Evolutionary conservation across 192 early-diverging fungal species (phyloP), one percentile per base, ranked within the genome.

Genomic region (Mortierella claussenii): DNA sequence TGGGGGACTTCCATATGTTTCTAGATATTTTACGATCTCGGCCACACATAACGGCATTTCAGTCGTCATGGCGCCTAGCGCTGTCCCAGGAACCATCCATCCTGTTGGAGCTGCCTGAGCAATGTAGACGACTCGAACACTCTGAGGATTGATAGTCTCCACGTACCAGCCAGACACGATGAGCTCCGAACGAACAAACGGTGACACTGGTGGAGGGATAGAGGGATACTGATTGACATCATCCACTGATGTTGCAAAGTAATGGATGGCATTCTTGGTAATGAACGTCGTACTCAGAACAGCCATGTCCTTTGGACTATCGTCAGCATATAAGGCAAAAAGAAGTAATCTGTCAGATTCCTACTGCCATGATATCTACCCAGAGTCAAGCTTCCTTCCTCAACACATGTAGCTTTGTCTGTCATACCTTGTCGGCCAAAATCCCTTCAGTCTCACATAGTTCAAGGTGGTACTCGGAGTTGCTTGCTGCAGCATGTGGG

Each of bases 361-460:
- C n/a, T n/a, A n/a, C n/a, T n/a, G n/a, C n/a, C n/a, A n/a, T n/a
- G n/a, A n/a, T n/a, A n/a, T n/a, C n/a, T n/a, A n/a, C n/a, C n/a
- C n/a, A n/a, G n/a, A n/a, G n/a, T n/a, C n/a, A n/a, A n/a, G 6
- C 46, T 17, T 2, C 21, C 21, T 1, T 48, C 21, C n/a, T 21
- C 21, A n/a, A n/a, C n/a, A n/a, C n/a, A n/a, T n/a, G n/a, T n/a
- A n/a, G n/a, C 1, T 4, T 48, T 15, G 5, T 9, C 21, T 7
- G 2, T 7, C 6, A 45, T 80, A 83, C 81, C 81, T 83, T 52
- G 79, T 52, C 8, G 81, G 78, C 83, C 83, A 85, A 21, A 79
- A 65, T 34, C 78, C 81, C 55, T 82, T 85, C 26, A 82, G 36
- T 28, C 81, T 63, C 8, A 79, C 64, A 48, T 85, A 80, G 32